Conservation (phyloP, 192 early-diverging fungal species). For the Coemansia umbellata region DNA sequence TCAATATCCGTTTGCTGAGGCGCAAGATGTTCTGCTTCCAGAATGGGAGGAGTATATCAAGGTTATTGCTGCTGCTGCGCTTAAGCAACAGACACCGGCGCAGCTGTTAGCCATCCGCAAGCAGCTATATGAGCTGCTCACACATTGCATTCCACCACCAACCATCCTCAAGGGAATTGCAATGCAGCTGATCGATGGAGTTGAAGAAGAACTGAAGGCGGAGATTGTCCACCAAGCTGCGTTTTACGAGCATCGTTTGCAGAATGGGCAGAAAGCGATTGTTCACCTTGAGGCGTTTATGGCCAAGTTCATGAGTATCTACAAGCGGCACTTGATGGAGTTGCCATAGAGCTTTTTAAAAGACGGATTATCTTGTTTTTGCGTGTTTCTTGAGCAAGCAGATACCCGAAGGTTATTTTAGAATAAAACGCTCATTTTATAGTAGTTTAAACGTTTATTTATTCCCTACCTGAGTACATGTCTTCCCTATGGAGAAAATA, state of each 20-base stretch:
- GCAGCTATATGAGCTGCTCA: conserved; percentile 81
- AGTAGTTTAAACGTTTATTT: too few relatives aligned
- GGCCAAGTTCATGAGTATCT: conserved; percentile 86
- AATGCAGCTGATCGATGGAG: conserved; percentile 63
- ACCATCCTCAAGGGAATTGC: conserved; percentile 79
- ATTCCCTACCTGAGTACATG: too few relatives aligned
- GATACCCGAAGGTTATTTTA: too few relatives aligned
- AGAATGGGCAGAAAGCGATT: conserved; percentile 83
- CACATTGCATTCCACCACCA: conserved; percentile 84
- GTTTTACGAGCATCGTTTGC: conserved; percentile 85
- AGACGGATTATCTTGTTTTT: not conserved
- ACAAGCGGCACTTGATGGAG: conserved; percentile 69
- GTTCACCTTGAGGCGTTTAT: conserved; percentile 95
- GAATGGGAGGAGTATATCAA: conserved; percentile 86
- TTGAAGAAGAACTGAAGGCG: conserved; percentile 66
- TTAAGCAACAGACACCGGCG: conserved; percentile 73
- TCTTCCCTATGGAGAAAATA: too few relatives aligned
- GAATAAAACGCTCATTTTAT: too few relatives aligned
- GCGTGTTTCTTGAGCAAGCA: too few relatives aligned
- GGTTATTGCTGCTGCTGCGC: conserved; percentile 64
- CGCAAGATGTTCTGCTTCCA: conserved; percentile 61
- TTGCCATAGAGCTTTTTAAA: too few relatives aligned
- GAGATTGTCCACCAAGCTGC: conserved; percentile 73
- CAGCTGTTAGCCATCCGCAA: conserved; percentile 67
- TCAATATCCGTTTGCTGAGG: conserved; percentile 54